A percentile compares a stretch with the other conserved stretches of the same genome.
These are phyloP conservation scores for Elongisporangium anandrum DNA, from an alignment of 352 stramenopile genomes.

Conservation along the genomic window DNA sequence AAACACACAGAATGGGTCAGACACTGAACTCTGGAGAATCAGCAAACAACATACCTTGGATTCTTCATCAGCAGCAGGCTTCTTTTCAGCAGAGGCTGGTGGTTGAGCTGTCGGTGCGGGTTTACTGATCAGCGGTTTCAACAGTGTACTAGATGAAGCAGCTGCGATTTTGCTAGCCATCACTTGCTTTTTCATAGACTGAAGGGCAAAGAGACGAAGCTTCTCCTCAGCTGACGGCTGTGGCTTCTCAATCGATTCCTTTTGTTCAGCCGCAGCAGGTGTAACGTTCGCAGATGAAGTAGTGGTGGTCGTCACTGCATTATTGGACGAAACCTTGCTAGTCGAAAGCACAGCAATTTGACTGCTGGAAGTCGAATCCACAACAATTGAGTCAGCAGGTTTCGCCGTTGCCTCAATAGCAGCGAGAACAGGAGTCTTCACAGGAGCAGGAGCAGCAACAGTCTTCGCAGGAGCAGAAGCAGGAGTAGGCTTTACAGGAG, in stretches of 20 bases:
- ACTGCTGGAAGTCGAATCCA: slow-evolving; percentile 4
- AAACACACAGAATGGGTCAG: too few species aligned
- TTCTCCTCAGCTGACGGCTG: slow-evolving; percentile 48
- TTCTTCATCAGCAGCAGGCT: background rate
- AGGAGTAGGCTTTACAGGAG: background rate
- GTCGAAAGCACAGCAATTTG: slow-evolving; percentile 6
- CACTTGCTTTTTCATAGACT: slow-evolving; percentile 69
- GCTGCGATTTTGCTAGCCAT: slow-evolving; percentile 18
- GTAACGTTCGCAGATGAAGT: slow-evolving; percentile 9
- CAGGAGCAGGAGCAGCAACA: background rate
- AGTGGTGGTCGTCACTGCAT: slow-evolving; percentile 12
- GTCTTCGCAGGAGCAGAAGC: background rate
- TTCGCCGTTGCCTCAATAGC: slow-evolving; percentile 3
- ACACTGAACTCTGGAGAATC: too few species aligned
- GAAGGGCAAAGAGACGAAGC: slow-evolving; percentile 53
- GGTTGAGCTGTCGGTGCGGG: too few species aligned
- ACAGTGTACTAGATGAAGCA: slow-evolving; percentile 10
- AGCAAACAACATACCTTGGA: too few species aligned
- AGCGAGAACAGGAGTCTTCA: slow-evolving; percentile 13
- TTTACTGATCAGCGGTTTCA: slow-evolving; percentile 10
- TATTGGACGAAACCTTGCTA: slow-evolving; percentile 3
- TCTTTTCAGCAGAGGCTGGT: background rate
- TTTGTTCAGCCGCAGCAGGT: slow-evolving; percentile 11
- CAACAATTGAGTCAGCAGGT: slow-evolving; percentile 13
- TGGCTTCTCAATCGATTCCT: slow-evolving; percentile 7